These are phyloP conservation scores for Fusarium proliferatum DNA, from an alignment of 2,329 filamentous ascomycete genomes.

Conservation along the genomic window DNA sequence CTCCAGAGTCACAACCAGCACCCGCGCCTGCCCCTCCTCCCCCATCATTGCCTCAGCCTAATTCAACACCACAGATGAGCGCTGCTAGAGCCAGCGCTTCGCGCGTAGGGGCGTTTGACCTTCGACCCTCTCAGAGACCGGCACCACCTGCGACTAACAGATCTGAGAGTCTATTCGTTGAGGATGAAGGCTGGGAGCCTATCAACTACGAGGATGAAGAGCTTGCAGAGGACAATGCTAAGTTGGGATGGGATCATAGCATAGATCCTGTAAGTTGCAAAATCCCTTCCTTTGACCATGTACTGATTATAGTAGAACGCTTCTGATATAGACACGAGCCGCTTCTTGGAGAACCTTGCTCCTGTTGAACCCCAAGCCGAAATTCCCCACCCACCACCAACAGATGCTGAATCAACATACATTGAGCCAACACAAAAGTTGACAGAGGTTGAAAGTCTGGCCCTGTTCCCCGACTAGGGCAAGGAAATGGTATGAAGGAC, in stretches of 20 bases:
- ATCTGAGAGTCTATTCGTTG: conserved; percentile 78
- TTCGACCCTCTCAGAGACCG: conserved; percentile 65
- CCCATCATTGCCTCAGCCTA: conserved; percentile 45
- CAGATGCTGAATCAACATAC: conserved; percentile 47
- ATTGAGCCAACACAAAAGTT: conserved; percentile 80
- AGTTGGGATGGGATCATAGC: conserved; percentile 79
- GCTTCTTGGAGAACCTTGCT: conserved; percentile 47
- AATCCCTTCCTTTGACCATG: conserved; percentile 1
- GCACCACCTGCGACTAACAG: conserved; percentile 68
- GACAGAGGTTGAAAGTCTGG: conserved; percentile 69
- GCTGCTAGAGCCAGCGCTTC: conserved; percentile 51
- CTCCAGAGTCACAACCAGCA: conserved; percentile 46
- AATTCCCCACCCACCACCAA: conserved; percentile 32
- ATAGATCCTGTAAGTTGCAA: conserved; percentile 65
- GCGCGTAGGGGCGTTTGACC: conserved; percentile 54
- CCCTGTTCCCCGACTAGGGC: conserved; percentile 55
- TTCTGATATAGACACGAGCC: conserved; percentile 57
- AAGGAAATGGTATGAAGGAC: background rate
- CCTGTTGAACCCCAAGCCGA: conserved; percentile 21
- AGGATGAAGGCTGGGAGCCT: conserved; percentile 82
- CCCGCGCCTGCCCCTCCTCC: conserved; percentile 40
- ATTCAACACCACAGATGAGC: conserved; percentile 49
- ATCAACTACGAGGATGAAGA: conserved; percentile 69
- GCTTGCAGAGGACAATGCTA: conserved; percentile 69
- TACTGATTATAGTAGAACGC: conserved; percentile 55